Percentiles rank a stretch among this genome's conserved stretches.
phyloP scores from a whole-genome alignment of 2,329 filamentous ascomycete genomes.

The Colletotrichum sp. region DNA sequence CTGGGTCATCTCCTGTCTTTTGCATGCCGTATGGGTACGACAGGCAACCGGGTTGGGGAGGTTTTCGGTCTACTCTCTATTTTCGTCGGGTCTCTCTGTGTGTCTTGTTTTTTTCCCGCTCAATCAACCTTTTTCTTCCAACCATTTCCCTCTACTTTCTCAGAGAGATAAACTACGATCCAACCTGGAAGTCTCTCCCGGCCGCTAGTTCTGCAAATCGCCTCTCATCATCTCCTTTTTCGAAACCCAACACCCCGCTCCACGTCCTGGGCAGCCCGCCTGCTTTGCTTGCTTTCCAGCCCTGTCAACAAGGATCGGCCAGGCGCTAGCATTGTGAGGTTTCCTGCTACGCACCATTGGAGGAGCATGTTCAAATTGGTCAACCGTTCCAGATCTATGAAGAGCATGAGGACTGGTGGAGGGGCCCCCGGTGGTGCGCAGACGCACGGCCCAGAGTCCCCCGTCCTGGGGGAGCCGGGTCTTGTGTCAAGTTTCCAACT shows the following conservation, averaged over 20 bases:
- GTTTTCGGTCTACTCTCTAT: neutral
- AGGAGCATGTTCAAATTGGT: conserved; percentile 38
- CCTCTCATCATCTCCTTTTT: conserved; percentile 12
- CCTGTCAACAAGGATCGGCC: conserved; percentile 18
- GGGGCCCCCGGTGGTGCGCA: conserved; percentile 20
- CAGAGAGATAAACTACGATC: neutral
- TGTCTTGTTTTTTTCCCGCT: neutral
- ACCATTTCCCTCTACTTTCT: neutral
- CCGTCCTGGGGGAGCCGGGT: conserved; percentile 28
- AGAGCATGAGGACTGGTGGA: conserved; percentile 26
- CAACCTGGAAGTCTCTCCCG: neutral
- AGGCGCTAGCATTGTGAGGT: conserved; percentile 12
- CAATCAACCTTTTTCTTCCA: neutral
- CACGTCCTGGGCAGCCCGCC: conserved; percentile 4
- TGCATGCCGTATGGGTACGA: neutral
- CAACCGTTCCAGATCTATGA: conserved; percentile 35
- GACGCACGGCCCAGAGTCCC: conserved; percentile 27
- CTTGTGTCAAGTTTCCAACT: conserved; percentile 42
- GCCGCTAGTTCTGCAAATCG: conserved; percentile 1
- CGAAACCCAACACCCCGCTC: conserved; percentile 8
- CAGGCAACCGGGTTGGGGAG: neutral
- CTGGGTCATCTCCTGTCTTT: conserved; percentile 1
- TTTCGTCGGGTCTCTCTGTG: conserved; percentile 10
- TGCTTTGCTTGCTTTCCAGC: conserved; percentile 2
- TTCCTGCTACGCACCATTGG: conserved; percentile 8